Evolutionary conservation across 2,329 filamentous ascomycete genomes (phyloP), one percentile per base, ranked within the genome.

Genomic region (Drechslerella coelobrocha): DNA sequence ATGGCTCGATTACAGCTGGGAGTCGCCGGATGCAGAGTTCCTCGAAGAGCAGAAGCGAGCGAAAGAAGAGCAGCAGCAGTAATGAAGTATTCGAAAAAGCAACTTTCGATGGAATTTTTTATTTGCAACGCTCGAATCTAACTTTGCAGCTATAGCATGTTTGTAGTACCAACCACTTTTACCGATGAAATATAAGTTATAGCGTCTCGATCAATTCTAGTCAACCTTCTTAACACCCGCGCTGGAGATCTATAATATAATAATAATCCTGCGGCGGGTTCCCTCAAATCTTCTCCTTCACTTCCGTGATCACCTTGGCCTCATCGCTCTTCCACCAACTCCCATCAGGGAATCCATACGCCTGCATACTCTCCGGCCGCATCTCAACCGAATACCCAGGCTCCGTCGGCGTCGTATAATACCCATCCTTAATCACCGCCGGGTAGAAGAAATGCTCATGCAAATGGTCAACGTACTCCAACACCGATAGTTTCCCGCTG

Each of bases 321-420:
- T 90, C 89, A 37, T 91, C 88, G 51, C 84, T 88, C 80, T 81
- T 87, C 92, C 92, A 96, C 90, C 91, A 96, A 77, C 90, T 90
- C 76, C 88, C 85, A 6, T 91, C 91, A 0, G 91, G 92, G 78
- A 86, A 96, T 53, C 84, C 84, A 78, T 84, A 96, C 75, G 79
- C 80, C 73, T 92, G 89, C 91, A 96, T 94, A 78, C 90, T 94
- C 74, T 88, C 89, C 2, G 86, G 80, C 85, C 90, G 93, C 91
- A 96, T 96, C 85, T 96, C 91, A 1, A 96, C 92, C 77, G 89
- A 92, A 79, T 96, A 96, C 0, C 92, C 92, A 0, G 92, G 84
- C 78, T 91, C 87, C 73, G 81, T 88, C 0, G 92, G 92, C 0
- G 92, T 96, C 74, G 89, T 89, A 81, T 95, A 95, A 80, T 91